These are phyloP conservation scores for Pseudogymnoascus sp. DNA, from an alignment of 2,329 filamentous ascomycete genomes.

Conservation along the genomic window DNA sequence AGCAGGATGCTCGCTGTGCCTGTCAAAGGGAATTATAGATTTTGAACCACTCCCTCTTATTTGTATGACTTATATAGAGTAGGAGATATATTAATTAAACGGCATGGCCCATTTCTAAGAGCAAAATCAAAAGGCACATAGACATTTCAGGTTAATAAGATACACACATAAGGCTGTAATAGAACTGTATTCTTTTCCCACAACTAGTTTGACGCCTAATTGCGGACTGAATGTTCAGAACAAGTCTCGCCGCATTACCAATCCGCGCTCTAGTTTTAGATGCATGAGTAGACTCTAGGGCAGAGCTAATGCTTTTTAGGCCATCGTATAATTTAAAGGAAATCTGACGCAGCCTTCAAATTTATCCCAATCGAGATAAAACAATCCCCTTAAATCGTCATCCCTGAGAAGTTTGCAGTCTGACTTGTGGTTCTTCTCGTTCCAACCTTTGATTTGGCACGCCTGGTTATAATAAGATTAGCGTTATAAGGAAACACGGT, in stretches of 20 bases:
- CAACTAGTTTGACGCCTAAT: neutral
- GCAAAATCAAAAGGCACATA: no score
- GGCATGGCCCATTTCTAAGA: no score
- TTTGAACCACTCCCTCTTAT: no score
- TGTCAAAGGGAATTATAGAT: neutral
- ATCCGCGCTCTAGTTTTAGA: neutral
- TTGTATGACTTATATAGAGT: no score
- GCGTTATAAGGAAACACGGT: slow-evolving; percentile 3
- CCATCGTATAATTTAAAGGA: slow-evolving; percentile 13
- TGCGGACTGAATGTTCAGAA: neutral
- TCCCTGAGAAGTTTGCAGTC: slow-evolving; percentile 26
- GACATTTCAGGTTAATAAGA: no score
- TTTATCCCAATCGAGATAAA: slow-evolving; percentile 21
- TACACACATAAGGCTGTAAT: no score
- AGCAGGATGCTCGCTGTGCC: neutral
- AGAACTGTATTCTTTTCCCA: no score
- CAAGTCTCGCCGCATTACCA: neutral
- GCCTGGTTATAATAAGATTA: slow-evolving; percentile 18
- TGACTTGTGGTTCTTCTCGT: slow-evolving; percentile 24
- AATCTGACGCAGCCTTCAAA: slow-evolving; percentile 23
- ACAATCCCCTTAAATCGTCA: slow-evolving; percentile 23
- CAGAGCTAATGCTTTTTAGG: neutral
- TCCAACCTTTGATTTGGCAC: slow-evolving; percentile 24
- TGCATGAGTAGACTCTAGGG: neutral
- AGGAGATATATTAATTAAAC: no score